Percentiles rank a stretch among this genome's conserved stretches.
These are phyloP conservation scores for Candida koratica DNA, from an alignment of 805 yeast species.

Conservation along the genomic window DNA sequence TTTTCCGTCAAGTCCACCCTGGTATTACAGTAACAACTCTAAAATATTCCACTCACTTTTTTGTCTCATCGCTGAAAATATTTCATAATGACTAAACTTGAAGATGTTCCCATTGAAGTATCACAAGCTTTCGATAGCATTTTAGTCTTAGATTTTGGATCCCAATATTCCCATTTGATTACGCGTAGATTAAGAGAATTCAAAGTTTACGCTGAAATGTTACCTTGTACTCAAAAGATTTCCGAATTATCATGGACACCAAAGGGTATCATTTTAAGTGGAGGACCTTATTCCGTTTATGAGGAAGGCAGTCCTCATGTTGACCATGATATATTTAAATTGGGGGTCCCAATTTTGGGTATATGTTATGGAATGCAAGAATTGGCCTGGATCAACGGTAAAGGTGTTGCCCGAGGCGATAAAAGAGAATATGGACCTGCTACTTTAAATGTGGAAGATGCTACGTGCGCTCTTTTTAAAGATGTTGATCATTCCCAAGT, in stretches of 20 bases:
- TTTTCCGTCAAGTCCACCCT: neutral
- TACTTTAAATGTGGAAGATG: slow-evolving; percentile 69
- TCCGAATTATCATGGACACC: slow-evolving; percentile 90
- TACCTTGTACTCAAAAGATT: slow-evolving; percentile 98
- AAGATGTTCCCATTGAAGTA: slow-evolving; percentile 55
- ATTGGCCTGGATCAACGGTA: slow-evolving; percentile 95
- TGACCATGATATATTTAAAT: slow-evolving; percentile 86
- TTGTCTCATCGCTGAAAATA: slow-evolving; percentile 7
- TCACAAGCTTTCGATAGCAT: slow-evolving; percentile 93
- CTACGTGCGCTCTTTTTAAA: slow-evolving; percentile 65
- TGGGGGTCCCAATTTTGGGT: slow-evolving; percentile 91
- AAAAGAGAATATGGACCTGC: slow-evolving; percentile 99
- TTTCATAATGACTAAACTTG: slow-evolving; percentile 10
- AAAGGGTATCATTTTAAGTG: slow-evolving; percentile 91
- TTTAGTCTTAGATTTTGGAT: slow-evolving; percentile 94
- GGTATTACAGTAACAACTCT: neutral
- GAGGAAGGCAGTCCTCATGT: slow-evolving; percentile 96
- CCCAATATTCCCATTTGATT: slow-evolving; percentile 95
- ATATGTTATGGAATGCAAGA: slow-evolving; percentile 99
- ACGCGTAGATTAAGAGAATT: slow-evolving; percentile 97
- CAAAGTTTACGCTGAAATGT: slow-evolving; percentile 98
- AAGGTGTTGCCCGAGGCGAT: slow-evolving; percentile 91
- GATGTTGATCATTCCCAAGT: slow-evolving; percentile 93
- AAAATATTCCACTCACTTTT: slow-evolving; percentile 4
- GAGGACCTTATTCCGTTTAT: slow-evolving; percentile 97